These are phyloP conservation scores for Dioscorea alata DNA, from an alignment of 106 monocot genomes.

Conservation along the genomic window DNA sequence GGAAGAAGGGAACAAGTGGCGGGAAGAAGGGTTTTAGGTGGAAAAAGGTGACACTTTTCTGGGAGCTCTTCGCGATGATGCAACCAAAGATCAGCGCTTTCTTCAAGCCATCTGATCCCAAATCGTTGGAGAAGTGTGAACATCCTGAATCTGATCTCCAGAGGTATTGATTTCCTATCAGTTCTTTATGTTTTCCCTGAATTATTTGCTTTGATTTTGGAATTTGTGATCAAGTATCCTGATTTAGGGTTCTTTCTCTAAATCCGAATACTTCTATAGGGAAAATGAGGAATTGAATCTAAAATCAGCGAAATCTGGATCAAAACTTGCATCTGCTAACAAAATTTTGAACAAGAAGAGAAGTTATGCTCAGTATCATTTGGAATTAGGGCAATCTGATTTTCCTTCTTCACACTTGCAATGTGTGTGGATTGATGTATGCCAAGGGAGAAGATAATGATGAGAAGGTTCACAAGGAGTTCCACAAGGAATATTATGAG, in stretches of 20 bases:
- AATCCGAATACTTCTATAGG: neutral
- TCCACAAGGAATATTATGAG: constrained; percentile 58
- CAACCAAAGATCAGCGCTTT: constrained; percentile 26
- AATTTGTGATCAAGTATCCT: neutral
- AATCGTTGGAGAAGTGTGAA: neutral
- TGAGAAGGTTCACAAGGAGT: constrained; percentile 66
- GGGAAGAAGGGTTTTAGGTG: too few relatives aligned
- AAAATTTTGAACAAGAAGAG: constrained; percentile 42
- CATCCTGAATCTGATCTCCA: neutral
- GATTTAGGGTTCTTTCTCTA: neutral
- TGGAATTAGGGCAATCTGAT: constrained; percentile 68
- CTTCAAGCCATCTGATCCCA: constrained; percentile 13
- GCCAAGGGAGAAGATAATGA: constrained; percentile 66
- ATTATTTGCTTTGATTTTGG: neutral
- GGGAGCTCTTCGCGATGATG: neutral
- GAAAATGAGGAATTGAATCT: neutral
- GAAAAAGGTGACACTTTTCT: neutral
- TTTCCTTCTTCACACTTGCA: constrained; percentile 57
- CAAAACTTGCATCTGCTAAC: neutral
- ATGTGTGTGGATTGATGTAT: constrained; percentile 62
- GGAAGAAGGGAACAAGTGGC: too few relatives aligned
- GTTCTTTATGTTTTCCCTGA: neutral
- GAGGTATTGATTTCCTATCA: neutral
- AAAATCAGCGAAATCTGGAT: neutral
- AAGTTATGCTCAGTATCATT: constrained; percentile 53